Evolutionary conservation across 1,139 yeast species (phyloP).

Genomic region (Wickerhamiella infanticola): DNA sequence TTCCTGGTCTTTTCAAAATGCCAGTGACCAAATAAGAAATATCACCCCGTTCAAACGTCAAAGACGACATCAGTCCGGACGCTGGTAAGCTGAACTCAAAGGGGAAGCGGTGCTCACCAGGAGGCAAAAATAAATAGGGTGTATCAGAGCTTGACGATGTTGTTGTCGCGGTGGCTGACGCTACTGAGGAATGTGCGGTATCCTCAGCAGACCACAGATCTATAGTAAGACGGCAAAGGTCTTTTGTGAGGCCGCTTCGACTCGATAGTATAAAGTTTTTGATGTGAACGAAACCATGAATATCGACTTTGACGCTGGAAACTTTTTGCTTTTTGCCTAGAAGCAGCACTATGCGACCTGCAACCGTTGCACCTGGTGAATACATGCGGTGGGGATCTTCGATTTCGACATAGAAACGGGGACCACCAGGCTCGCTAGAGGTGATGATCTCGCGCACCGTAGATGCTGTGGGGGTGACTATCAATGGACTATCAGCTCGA

Average conservation of each 20-base stretch:
- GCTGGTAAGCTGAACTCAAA: slow-evolving; percentile 66
- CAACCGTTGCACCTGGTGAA: slow-evolving; percentile 53
- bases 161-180: not conserved
- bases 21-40: slow-evolving; percentile 53
- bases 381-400: slow-evolving; percentile 60
- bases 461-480: too few relatives aligned
- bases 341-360: slow-evolving; percentile 22
- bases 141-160: not conserved
- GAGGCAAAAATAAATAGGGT: not conserved
- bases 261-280: not conserved
- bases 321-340: not conserved
- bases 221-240: not conserved
- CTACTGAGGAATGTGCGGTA: not conserved
- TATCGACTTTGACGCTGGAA: not conserved
- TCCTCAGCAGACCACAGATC: not conserved
- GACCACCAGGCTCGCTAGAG: not conserved
- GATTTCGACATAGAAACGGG: slow-evolving; percentile 38
- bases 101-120: slow-evolving; percentile 81
- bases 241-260: not conserved
- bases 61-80: slow-evolving; percentile 53
- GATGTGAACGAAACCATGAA: slow-evolving; percentile 3
- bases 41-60: slow-evolving; percentile 75
- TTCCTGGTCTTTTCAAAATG: slow-evolving; percentile 16
- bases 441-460: too few relatives aligned
- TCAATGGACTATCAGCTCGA: too few relatives aligned